Evolutionary conservation across 306 rosid species (phyloP), one percentile per base, ranked within the genome.

Genomic region (Castanea sativa): DNA sequence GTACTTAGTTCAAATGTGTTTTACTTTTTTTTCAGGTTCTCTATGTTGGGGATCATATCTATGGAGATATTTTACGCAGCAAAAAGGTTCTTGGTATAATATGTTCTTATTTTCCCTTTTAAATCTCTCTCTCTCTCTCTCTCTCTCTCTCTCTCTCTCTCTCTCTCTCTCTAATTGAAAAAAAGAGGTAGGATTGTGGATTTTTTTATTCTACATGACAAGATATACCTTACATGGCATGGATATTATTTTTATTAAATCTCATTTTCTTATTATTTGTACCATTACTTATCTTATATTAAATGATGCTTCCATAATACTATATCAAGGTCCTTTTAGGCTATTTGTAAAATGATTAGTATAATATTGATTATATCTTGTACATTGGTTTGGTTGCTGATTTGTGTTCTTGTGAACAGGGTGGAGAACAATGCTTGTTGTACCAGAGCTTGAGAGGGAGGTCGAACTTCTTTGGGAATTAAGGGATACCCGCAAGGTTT

Each of bases 361-460:
- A 6, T 67, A 16, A n/a, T 41, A 13, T 53, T 67, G n/a, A 67
- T 12, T 4, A 68, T 19, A 19, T 9, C 27, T 33, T 6, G 52
- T 35, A 7, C 38, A 56, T 74, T 20, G 41, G 61, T 67, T 61
- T 80, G 73, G 78, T 52, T 76, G 29, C 78, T 77, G 61, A 71
- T 33, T 9, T 55, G 52, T 74, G 75, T 67, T 55, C 45, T 75
- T 32, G 52, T 58, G 90, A 55, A 81, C 85, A 96, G 99, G 98
- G 63, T 96, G 99, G 99, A 91, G 99, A 79, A 96, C 99, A 85
- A 96, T 96, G 98, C 99, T 96, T 79, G 99, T 96, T 57, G 84
- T 96, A 79, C 99, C 99, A 57, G 99, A 96, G 87, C 96, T 96
- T 49, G 92, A 93, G 86, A 88, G 88, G 87, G 99, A 96, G 87